Percentiles rank a stretch among this genome's conserved stretches.
These are phyloP conservation scores for Diaporthe batatas DNA, from an alignment of 2,329 filamentous ascomycete species.

Conservation along the genomic window DNA sequence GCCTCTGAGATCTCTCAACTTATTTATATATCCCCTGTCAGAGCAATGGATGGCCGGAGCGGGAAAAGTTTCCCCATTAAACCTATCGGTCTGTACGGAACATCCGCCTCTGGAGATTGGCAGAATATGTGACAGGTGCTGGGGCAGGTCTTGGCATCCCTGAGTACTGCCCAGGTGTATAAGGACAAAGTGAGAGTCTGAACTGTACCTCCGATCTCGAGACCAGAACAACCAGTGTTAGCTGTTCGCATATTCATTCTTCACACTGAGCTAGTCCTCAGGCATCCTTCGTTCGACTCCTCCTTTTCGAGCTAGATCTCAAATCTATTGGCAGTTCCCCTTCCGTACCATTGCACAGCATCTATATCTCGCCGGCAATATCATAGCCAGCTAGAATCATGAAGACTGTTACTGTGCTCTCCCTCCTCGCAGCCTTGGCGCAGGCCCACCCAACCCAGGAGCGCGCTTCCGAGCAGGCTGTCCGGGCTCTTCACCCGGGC, in stretches of 20 bases:
- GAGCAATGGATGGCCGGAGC: slow-evolving; percentile 1
- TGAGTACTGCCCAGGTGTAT: not conserved
- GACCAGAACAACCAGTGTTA: slow-evolving; percentile 14
- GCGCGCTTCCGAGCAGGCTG: slow-evolving; percentile 10
- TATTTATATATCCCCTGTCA: slow-evolving; percentile 1
- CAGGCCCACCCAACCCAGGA: not conserved
- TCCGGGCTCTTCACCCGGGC: slow-evolving; percentile 10
- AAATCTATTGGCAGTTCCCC: not conserved
- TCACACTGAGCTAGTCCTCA: slow-evolving; percentile 23
- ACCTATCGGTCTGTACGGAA: not conserved
- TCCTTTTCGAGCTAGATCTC: slow-evolving; percentile 22
- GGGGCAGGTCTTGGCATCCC: slow-evolving; percentile 3
- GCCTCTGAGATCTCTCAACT: slow-evolving; percentile 1
- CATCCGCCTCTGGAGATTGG: slow-evolving; percentile 10
- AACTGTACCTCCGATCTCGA: not conserved
- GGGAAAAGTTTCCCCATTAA: slow-evolving; percentile 5
- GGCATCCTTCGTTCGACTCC: slow-evolving; percentile 7
- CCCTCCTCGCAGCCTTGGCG: slow-evolving; percentile 13
- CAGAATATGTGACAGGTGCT: slow-evolving; percentile 1
- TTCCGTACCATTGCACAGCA: not conserved
- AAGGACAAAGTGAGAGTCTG: slow-evolving; percentile 4
- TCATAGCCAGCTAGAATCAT: not conserved
- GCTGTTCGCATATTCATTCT: slow-evolving; percentile 27
- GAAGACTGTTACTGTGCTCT: slow-evolving; percentile 20
- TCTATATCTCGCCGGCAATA: not conserved